phyloP scores from a whole-genome alignment of 164 flowering plant genomes.

The Macadamia tetraphylla region DNA sequence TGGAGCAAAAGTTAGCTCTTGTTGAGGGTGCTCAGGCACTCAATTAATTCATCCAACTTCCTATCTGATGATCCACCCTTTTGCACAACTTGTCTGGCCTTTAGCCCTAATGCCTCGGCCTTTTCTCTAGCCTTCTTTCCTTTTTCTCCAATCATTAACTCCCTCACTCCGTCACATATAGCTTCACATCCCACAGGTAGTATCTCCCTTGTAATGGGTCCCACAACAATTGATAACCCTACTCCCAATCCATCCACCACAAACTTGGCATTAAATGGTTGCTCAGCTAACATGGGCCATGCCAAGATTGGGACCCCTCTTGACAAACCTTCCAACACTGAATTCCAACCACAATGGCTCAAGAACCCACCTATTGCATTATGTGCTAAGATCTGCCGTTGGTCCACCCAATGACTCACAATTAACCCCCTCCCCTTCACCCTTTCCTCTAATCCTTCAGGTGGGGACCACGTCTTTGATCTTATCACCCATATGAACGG shows the following conservation, averaged over 20 bases:
- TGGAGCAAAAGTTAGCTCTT: no score
- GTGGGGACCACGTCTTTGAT: conserved; percentile 17
- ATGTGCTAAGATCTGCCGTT: conserved; percentile 21
- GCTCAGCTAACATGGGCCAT: conserved; percentile 21
- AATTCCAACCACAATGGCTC: conserved; percentile 48
- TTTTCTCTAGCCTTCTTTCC: conserved; percentile 10
- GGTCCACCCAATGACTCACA: conserved; percentile 29
- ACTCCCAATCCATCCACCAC: no score
- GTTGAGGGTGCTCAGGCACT: conserved; percentile 2
- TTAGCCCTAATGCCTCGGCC: conserved; percentile 10
- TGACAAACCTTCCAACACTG: conserved; percentile 31
- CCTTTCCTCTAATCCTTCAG: conserved; percentile 20
- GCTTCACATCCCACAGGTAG: conserved; percentile 1
- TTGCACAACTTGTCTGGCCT: conserved; percentile 14
- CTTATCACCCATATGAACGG: conserved; percentile 21
- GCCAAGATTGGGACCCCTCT: conserved; percentile 32
- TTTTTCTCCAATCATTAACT: conserved; percentile 21
- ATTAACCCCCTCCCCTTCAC: conserved; percentile 24
- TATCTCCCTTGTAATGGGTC: no score
- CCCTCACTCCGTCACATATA: conserved; percentile 15
- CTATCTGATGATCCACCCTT: conserved; percentile 19
- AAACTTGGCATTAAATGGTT: no score
- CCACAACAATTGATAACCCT: no score
- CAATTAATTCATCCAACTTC: no score
- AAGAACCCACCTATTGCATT: conserved; percentile 31